phyloP scores from a whole-genome alignment of 1,139 yeast genomes.

The Suhomyces panamericanus region DNA sequence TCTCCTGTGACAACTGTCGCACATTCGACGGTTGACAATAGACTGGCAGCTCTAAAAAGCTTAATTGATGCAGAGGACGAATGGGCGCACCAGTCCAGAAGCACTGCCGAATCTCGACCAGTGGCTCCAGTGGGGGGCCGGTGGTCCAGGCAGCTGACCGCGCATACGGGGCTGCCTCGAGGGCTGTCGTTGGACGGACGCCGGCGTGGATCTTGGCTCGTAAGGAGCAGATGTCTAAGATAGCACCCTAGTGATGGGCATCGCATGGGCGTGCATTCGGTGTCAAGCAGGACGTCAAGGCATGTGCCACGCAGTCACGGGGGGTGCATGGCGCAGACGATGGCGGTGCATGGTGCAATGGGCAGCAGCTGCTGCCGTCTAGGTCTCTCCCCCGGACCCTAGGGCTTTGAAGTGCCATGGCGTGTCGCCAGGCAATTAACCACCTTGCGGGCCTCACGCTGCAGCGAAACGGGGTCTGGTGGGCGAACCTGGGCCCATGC shows the following conservation, averaged over 20 bases:
- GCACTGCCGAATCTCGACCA: not conserved
- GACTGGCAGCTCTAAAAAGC: slow-evolving; percentile 5
- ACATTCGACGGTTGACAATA: slow-evolving; percentile 1
- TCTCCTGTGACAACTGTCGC: slow-evolving; percentile 1
- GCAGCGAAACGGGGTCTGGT: not conserved
- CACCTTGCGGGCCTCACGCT: too few relatives aligned
- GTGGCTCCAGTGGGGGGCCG: not conserved
- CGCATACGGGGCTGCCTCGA: not conserved
- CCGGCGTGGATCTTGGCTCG: not conserved
- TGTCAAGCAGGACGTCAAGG: not conserved
- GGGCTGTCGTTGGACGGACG: too few relatives aligned
- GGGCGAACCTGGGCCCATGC: not conserved
- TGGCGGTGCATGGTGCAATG: not conserved
- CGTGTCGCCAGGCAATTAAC: too few relatives aligned
- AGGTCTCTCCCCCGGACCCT: too few relatives aligned
- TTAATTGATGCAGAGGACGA: not conserved
- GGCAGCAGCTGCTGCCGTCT: too few relatives aligned
- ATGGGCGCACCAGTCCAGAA: not conserved
- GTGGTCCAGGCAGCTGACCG: not conserved
- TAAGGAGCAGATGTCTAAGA: not conserved
- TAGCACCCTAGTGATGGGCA: not conserved
- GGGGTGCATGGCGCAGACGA: not conserved
- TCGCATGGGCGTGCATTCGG: not conserved
- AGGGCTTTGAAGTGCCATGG: too few relatives aligned
- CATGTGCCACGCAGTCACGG: not conserved